Evolutionary conservation across 805 yeast species (phyloP), one percentile per base, ranked within the genome.

Genomic region (Monosporozyma siamensis): DNA sequence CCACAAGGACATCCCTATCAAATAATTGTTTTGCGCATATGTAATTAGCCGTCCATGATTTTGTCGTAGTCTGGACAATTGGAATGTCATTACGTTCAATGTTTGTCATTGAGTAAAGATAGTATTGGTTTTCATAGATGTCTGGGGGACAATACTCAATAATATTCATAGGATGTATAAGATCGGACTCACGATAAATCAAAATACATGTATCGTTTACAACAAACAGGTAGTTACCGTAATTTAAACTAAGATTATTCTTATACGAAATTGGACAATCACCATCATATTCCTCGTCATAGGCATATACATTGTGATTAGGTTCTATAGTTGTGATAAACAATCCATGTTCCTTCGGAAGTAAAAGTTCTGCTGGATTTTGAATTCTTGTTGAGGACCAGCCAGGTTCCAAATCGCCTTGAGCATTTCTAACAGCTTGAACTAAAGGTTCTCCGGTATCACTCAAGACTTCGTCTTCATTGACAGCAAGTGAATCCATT

Each of bases 1-100:
- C 67, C 1, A 66, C 69, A 6, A 82, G 44, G 0, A 73, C 70
- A 42, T 71, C 74, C 14, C 54, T 51, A 1, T 60, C 66, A 18
- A 59, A 47, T 29, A 29, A 15, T 15, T 20, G 32, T 15, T 15
- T 29, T 8, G 20, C 10, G 20, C 32, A 45, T 77, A 66, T 18
- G 42, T 48, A 0, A 58, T 61, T 29, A 6, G 32, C 32, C 14
- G 32, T n/a, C n/a, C n/a, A n/a, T n/a, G n/a, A n/a, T n/a, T n/a
- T n/a, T n/a, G n/a, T n/a, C n/a, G n/a, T n/a, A n/a, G n/a, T n/a
- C n/a, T n/a, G n/a, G n/a, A n/a, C n/a, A n/a, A n/a, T n/a, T n/a
- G n/a, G n/a, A n/a, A n/a, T n/a, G n/a, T n/a, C n/a, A n/a, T n/a
- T n/a, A n/a, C n/a, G n/a, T n/a, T n/a, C n/a, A n/a, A n/a, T n/a